A percentile compares a stretch with the other conserved stretches of the same genome.
These are phyloP conservation scores for Sphagnum fallax DNA, from an alignment of 228 moss, liverwort and hornwort genomes.

Conservation along the genomic window DNA sequence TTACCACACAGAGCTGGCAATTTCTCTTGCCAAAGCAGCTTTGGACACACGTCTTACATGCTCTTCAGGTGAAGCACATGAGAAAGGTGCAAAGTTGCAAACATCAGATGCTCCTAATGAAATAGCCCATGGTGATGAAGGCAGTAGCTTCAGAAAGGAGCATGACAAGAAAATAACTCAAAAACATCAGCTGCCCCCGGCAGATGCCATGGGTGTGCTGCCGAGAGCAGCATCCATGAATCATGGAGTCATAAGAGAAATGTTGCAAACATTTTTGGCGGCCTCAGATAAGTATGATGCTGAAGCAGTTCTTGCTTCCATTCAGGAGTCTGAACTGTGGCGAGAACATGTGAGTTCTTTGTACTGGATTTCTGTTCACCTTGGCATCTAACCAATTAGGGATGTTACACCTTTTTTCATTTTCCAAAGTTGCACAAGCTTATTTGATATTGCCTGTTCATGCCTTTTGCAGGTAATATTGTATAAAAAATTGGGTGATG, in stretches of 20 bases:
- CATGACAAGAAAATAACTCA: too few species aligned
- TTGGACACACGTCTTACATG: conserved; percentile 14
- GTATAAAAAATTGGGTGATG: conserved; percentile 86
- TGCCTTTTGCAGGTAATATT: conserved; percentile 67
- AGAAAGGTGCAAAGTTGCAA: too few species aligned
- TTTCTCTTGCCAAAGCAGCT: conserved; percentile 84
- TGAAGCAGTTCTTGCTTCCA: conserved; percentile 53
- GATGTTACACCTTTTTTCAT: too few species aligned
- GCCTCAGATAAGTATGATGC: conserved; percentile 75
- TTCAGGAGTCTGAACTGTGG: conserved; percentile 85
- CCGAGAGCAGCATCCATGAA: conserved; percentile 34
- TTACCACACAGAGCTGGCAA: conserved; percentile 90
- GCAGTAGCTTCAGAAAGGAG: too few species aligned
- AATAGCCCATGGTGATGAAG: too few species aligned
- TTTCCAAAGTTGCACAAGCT: too few species aligned
- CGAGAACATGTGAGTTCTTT: conserved; percentile 75
- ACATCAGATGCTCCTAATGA: too few species aligned
- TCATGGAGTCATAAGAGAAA: conserved; percentile 41
- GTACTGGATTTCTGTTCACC: not conserved
- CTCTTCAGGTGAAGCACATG: not conserved
- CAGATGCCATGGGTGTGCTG: conserved; percentile 12
- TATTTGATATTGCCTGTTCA: too few species aligned
- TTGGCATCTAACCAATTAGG: not conserved
- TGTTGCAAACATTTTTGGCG: conserved; percentile 63
- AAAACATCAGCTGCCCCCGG: not conserved